Percentiles rank a stretch among this genome's conserved stretches.
Conservation (phyloP, 1,139 yeast species). For the Nakaseomyces sp. region DNA sequence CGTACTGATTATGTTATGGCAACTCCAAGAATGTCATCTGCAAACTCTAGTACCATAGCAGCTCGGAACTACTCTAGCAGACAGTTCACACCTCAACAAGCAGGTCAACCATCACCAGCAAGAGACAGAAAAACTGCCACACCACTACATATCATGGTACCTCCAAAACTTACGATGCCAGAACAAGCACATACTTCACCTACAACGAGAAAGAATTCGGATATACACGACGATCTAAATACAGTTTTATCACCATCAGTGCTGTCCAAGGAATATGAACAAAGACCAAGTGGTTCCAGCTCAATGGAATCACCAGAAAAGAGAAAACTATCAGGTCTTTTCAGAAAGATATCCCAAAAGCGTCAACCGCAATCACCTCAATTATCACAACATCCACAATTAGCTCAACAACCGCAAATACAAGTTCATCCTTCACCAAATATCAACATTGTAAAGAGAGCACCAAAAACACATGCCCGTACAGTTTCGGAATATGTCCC, state of each 20-base stretch:
- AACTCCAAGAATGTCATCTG: not conserved
- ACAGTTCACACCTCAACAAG: constrained; percentile 8
- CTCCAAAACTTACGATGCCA: constrained; percentile 44
- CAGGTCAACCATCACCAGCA: not conserved
- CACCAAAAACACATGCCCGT: constrained; percentile 32
- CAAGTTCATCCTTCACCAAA: constrained; percentile 10
- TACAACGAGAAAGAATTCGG: constrained; percentile 25
- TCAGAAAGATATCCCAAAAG: constrained; percentile 30
- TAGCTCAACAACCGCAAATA: constrained; percentile 10
- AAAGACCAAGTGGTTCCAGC: constrained; percentile 13
- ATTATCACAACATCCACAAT: constrained; percentile 10
- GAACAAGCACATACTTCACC: constrained; percentile 64
- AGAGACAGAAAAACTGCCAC: constrained; percentile 10
- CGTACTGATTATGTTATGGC: not conserved
- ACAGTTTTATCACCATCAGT: constrained; percentile 21
- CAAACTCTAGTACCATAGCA: not conserved
- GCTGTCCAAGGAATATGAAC: constrained; percentile 15
- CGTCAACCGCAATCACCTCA: constrained; percentile 18
- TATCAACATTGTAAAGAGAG: constrained; percentile 9
- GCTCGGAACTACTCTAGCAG: constrained; percentile 2
- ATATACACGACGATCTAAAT: constrained; percentile 19
- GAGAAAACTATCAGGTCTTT: constrained; percentile 28
- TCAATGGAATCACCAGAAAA: constrained; percentile 19
- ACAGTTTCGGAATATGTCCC: constrained; percentile 36
- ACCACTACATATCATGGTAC: constrained; percentile 28